Conservation (phyloP, 768 basidiomycete genomes). For the Vishniacozyma victoriae region DNA sequence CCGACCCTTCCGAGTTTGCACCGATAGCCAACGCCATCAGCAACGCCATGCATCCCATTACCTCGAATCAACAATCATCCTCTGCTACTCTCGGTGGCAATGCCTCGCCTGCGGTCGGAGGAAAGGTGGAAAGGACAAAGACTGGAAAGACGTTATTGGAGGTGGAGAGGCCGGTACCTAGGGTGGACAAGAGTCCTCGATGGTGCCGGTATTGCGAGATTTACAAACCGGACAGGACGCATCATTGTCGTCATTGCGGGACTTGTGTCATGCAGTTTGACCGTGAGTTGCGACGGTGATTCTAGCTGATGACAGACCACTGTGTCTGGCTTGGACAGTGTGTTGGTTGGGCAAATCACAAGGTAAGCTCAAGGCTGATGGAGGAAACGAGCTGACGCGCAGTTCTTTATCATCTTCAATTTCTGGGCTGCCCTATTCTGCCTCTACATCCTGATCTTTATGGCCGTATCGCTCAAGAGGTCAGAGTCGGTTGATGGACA, state of each 20-base stretch:
- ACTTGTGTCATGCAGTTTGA: constrained; percentile 43
- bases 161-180: constrained; percentile 20
- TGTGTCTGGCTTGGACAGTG: constrained; percentile 82
- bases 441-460: constrained; percentile 59
- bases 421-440: constrained; percentile 60
- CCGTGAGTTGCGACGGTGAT: constrained; percentile 23
- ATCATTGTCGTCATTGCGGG: constrained; percentile 46
- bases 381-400: constrained; percentile 3
- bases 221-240: constrained; percentile 41
- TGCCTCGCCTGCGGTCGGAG: not conserved
- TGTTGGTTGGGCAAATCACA: constrained; percentile 86
- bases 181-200: constrained; percentile 12
- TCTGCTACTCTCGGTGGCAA: too few species aligned
- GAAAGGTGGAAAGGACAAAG: constrained; percentile 2
- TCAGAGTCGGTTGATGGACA: constrained; percentile 57
- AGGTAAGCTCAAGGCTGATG: constrained; percentile 51
- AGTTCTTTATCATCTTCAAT: constrained; percentile 83
- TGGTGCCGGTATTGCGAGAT: constrained; percentile 43
- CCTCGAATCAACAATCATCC: not conserved
- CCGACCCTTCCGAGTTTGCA: constrained; percentile 30
- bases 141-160: constrained; percentile 18
- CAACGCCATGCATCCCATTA: not conserved
- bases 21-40: constrained; percentile 16
- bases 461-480: constrained; percentile 51
- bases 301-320: constrained; percentile 26